Percentiles rank a stretch among this genome's conserved stretches.
These are phyloP conservation scores for Aspergillus hancockii DNA, from an alignment of 495 filamentous ascomycete genomes.

Conservation along the genomic window DNA sequence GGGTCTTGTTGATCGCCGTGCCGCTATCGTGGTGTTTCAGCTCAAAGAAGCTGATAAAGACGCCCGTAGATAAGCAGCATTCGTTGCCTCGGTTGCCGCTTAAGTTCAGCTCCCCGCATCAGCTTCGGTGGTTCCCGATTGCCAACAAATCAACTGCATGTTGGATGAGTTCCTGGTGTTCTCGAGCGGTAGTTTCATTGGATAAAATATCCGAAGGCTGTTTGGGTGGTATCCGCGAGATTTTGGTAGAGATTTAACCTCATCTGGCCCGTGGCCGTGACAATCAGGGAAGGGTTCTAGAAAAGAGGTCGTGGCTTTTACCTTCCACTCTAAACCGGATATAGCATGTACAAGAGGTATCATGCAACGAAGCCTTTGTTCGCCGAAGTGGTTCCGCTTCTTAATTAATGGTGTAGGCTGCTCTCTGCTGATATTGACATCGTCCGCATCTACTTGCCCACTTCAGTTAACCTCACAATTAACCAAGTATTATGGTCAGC, in stretches of 20 bases:
- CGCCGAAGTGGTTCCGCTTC: background rate
- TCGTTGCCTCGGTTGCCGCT: background rate
- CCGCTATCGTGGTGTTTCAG: background rate
- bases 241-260: background rate
- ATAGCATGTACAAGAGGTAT: background rate
- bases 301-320: background rate
- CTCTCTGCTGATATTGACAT: background rate
- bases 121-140: background rate
- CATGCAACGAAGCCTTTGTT: background rate
- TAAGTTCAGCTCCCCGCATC: background rate
- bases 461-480: too few relatives aligned
- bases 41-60: background rate
- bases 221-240: background rate
- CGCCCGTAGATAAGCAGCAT: too few relatives aligned
- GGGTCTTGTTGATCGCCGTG: constrained; percentile 10
- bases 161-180: background rate
- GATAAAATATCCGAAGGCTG: background rate
- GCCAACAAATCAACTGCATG: too few relatives aligned
- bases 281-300: background rate
- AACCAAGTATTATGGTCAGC: too few relatives aligned
- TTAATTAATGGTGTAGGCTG: background rate
- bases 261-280: background rate
- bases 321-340: background rate
- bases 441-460: too few relatives aligned
- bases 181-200: background rate